These are phyloP conservation scores for Scortechinia acanthostroma DNA, from an alignment of 2,329 filamentous ascomycete species.

Conservation along the genomic window DNA sequence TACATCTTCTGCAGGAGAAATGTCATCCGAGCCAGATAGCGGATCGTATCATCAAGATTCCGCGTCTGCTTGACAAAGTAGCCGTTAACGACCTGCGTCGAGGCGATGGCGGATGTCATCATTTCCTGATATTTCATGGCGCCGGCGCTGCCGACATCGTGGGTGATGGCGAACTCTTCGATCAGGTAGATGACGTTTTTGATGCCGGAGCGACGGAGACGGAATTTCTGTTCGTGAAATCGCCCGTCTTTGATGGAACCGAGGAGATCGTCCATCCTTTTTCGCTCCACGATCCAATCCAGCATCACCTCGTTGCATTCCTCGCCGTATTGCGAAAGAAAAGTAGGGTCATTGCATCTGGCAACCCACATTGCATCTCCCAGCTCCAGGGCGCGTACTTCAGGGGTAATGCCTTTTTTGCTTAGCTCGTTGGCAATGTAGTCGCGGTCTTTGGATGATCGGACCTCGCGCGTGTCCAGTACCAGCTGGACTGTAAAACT, in stretches of 20 bases:
- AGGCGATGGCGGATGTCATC: slow-evolving; percentile 67
- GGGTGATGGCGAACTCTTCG: slow-evolving; percentile 47
- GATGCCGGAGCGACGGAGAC: slow-evolving; percentile 65
- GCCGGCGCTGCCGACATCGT: slow-evolving; percentile 44
- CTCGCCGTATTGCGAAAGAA: slow-evolving; percentile 45
- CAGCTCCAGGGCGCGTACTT: slow-evolving; percentile 63
- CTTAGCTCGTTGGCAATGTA: slow-evolving; percentile 69
- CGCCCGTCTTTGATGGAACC: slow-evolving; percentile 75
- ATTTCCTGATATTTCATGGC: slow-evolving; percentile 52
- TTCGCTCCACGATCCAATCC: slow-evolving; percentile 76
- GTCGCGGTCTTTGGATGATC: slow-evolving; percentile 66
- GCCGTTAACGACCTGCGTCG: slow-evolving; percentile 71
- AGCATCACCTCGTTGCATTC: slow-evolving; percentile 67
- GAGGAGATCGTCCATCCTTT: slow-evolving; percentile 74
- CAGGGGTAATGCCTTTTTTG: slow-evolving; percentile 57
- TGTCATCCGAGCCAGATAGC: slow-evolving; percentile 70
- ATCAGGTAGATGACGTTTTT: slow-evolving; percentile 73
- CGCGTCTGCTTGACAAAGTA: slow-evolving; percentile 73
- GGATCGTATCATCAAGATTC: slow-evolving; percentile 72
- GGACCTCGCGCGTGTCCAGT: slow-evolving; percentile 69
- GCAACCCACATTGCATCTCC: slow-evolving; percentile 78
- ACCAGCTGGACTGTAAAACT: slow-evolving; percentile 68
- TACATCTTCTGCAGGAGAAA: slow-evolving; percentile 60
- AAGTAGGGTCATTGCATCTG: slow-evolving; percentile 52
- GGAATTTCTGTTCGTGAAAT: slow-evolving; percentile 80